These are phyloP conservation scores for Naganishia randhawae DNA, from an alignment of 768 basidiomycete species.

Conservation along the genomic window DNA sequence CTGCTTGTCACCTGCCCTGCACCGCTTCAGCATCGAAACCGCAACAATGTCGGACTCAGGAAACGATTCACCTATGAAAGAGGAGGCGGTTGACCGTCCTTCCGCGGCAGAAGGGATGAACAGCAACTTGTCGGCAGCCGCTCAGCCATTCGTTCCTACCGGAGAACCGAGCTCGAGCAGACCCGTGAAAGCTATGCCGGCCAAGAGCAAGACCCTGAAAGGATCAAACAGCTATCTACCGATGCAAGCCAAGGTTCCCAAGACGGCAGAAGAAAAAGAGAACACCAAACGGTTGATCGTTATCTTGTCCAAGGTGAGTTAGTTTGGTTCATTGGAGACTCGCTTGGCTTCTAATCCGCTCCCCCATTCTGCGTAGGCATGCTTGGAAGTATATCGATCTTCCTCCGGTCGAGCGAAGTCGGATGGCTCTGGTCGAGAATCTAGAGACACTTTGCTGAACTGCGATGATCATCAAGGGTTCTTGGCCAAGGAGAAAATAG, in stretches of 20 bases:
- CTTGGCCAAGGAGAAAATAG: constrained; percentile 91
- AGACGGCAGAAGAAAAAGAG: constrained; percentile 54
- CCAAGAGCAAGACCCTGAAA: constrained; percentile 17
- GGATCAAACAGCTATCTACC: constrained; percentile 56
- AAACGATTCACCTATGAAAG: constrained; percentile 4
- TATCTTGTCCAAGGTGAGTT: constrained; percentile 58
- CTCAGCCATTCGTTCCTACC: constrained; percentile 14
- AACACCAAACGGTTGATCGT: constrained; percentile 70
- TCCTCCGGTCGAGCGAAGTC: constrained; percentile 12
- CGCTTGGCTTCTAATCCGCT: neutral
- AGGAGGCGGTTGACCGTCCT: neutral
- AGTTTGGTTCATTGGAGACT: neutral
- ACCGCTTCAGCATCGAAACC: no score
- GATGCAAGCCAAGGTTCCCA: constrained; percentile 69
- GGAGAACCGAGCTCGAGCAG: constrained; percentile 17
- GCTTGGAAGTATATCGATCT: constrained; percentile 78
- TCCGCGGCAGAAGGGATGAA: neutral
- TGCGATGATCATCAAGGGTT: constrained; percentile 99
- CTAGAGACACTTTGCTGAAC: constrained; percentile 89
- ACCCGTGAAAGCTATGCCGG: constrained; percentile 28
- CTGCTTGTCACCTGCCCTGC: neutral
- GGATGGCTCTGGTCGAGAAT: constrained; percentile 54
- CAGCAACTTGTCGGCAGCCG: constrained; percentile 13
- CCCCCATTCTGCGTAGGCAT: constrained; percentile 62
- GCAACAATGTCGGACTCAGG: neutral